These are phyloP conservation scores for Haberlea rhodopensis DNA, from an alignment of 257 asterid genomes.

Conservation along the genomic window DNA sequence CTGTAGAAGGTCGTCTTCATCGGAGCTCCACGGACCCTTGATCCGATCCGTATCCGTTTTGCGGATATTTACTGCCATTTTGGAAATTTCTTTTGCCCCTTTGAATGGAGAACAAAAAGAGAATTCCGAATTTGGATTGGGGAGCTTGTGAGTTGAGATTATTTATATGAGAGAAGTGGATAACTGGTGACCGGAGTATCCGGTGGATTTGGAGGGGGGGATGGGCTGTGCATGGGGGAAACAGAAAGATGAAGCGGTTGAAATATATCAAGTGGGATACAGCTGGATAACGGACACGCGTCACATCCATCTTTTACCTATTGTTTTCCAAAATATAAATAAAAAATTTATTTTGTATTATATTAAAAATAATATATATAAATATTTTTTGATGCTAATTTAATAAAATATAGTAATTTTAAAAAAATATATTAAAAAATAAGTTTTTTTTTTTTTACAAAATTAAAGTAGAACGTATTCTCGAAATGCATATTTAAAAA, in stretches of 20 bases:
- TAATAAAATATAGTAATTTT: too few species aligned
- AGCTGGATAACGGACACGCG: slow-evolving; percentile 27
- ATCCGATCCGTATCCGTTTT: slow-evolving; percentile 25
- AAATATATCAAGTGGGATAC: slow-evolving; percentile 4
- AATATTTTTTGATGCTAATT: too few species aligned
- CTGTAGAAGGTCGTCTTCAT: slow-evolving; percentile 39
- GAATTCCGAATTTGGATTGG: neutral
- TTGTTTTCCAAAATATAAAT: slow-evolving; percentile 16
- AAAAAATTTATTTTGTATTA: neutral
- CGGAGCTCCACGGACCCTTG: slow-evolving; percentile 53
- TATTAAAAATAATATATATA: too few species aligned
- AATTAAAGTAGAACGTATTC: too few species aligned
- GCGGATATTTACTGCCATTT: slow-evolving; percentile 18
- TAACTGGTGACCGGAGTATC: too few species aligned
- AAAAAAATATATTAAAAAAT: too few species aligned
- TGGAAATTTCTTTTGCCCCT: slow-evolving; percentile 9
- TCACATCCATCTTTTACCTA: too few species aligned
- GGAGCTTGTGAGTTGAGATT: too few species aligned
- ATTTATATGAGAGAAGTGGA: neutral
- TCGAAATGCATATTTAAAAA: too few species aligned
- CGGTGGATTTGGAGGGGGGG: too few species aligned
- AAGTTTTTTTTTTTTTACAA: too few species aligned
- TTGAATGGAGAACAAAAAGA: slow-evolving; percentile 2
- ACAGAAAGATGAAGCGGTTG: slow-evolving; percentile 20
- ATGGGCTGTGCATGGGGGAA: neutral